Evolutionary conservation across 768 basidiomycete species (phyloP).

Genomic region (Heimioporus sp.): DNA sequence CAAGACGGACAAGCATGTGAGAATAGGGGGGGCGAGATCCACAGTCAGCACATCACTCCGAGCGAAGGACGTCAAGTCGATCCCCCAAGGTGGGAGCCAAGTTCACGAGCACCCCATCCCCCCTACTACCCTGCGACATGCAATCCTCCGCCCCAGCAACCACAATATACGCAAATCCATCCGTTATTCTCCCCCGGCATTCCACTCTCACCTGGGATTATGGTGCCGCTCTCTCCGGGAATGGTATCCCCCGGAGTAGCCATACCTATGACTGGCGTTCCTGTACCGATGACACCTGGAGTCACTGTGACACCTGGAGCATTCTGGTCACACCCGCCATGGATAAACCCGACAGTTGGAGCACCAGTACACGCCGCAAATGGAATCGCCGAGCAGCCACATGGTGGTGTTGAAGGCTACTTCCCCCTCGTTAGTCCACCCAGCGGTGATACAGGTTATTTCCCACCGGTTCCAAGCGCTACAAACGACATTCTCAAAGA

Average conservation of each 20-base stretch:
- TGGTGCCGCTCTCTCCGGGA: constrained; percentile 27
- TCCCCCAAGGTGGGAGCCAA: constrained; percentile 4
- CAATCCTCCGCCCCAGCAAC: constrained; percentile 14
- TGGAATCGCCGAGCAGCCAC: constrained; percentile 10
- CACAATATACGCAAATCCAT: constrained; percentile 24
- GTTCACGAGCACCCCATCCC: constrained; percentile 5
- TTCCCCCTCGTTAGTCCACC: constrained; percentile 39
- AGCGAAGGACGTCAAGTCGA: constrained; percentile 7
- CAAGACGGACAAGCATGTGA: constrained; percentile 17
- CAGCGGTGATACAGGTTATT: constrained; percentile 35
- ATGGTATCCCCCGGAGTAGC: constrained; percentile 16
- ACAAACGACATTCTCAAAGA: constrained; percentile 38
- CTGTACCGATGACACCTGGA: constrained; percentile 36
- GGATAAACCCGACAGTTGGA: constrained; percentile 60
- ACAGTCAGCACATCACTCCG: not conserved
- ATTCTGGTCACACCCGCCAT: constrained; percentile 62
- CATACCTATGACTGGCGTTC: constrained; percentile 20
- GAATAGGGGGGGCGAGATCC: constrained; percentile 1
- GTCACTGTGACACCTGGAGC: constrained; percentile 71
- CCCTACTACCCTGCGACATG: constrained; percentile 12
- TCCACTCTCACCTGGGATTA: constrained; percentile 31
- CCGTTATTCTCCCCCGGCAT: constrained; percentile 31
- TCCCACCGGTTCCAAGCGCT: constrained; percentile 38
- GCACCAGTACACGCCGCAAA: constrained; percentile 46
- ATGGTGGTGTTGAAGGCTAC: constrained; percentile 32